Evolutionary conservation across 2,329 filamentous ascomycete genomes (phyloP), one percentile per base, ranked within the genome.

Genomic region (Apiospora koreana): DNA sequence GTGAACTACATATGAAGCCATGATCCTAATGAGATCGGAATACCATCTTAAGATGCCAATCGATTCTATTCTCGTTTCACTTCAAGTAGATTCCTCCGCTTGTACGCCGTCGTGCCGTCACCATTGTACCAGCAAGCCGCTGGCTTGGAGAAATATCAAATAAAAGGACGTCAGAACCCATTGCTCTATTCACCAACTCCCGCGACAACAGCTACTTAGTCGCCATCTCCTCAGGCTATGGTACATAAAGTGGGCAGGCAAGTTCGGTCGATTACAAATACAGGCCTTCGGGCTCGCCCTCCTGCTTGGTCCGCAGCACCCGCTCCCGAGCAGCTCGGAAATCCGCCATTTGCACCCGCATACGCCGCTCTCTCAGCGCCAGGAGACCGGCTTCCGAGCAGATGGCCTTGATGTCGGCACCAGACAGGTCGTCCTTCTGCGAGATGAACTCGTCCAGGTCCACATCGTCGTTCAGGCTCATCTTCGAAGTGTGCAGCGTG

Each of bases 281-380:
- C 89, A 99, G 85, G 76, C 96, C 96, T 85, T 99, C 96, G 0
- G 97, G 96, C 84, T 98, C 97, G 76, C 95, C 95, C 86, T 99
- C 96, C 79, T 93, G 96, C 91, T 99, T 99, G 67, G 97, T 99
- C 86, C 97, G 97, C 82, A 99, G 87, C 73, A 99, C 97, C 75
- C 94, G 91, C 84, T 99, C 96, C 77, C 95, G 89, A 31, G 96
- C 96, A 70, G 94, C 88, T 69, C 96, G 88, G 87, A 99, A 99
- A 83, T 99, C 96, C 9, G 95, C 94, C 96, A 99, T 99, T 83
- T 98, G 95, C 71, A 99, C 96, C 69, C 95, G 91, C 96, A 99
- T 99, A 79, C 96, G 91, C 74, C 96, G 89, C 86, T 99, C 96
- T 76, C 96, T 90, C 73, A 99, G 86, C 25, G 96, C 96, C 89